Evolutionary conservation across 225 moss, liverwort and hornwort genomes (phyloP).

Genomic region (Straminergon stramineum): DNA sequence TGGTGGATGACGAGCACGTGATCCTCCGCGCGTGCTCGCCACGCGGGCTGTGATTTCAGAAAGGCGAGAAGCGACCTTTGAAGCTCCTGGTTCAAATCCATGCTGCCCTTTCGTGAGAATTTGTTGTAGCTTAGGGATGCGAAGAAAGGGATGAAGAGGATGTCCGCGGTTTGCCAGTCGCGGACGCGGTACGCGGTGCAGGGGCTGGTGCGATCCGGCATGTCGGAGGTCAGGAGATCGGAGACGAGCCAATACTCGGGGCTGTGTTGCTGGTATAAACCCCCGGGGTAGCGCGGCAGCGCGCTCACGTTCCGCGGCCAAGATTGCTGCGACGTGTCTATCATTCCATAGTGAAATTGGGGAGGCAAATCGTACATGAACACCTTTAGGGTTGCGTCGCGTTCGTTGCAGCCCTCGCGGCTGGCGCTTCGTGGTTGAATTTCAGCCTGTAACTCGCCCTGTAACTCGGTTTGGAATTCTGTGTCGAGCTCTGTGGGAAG

Average conservation of each 20-base stretch:
- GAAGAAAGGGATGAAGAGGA: constrained; percentile 60
- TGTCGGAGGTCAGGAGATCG: constrained; percentile 42
- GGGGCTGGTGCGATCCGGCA: constrained; percentile 27
- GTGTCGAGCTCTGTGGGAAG: not conserved
- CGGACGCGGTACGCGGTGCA: constrained; percentile 60
- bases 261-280: constrained; percentile 66
- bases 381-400: constrained; percentile 32
- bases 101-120: constrained; percentile 1
- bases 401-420: constrained; percentile 15
- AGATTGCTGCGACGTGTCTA: constrained; percentile 3
- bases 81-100: constrained; percentile 6
- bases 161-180: constrained; percentile 39
- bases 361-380: constrained; percentile 60
- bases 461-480: not conserved
- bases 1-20: constrained; percentile 65
- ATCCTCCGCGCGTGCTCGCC: constrained; percentile 29
- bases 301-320: constrained; percentile 42
- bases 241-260: constrained; percentile 63
- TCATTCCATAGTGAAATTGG: constrained; percentile 58
- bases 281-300: constrained; percentile 52
- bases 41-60: constrained; percentile 22
- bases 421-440: not conserved
- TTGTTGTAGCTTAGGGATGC: constrained; percentile 75
- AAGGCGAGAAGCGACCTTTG: constrained; percentile 2
- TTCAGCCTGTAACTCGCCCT: not conserved